Evolutionary conservation across 2,329 filamentous ascomycete species (phyloP), one percentile per base, ranked within the genome.

Genomic region (Aspergillus pseudotamarii): DNA sequence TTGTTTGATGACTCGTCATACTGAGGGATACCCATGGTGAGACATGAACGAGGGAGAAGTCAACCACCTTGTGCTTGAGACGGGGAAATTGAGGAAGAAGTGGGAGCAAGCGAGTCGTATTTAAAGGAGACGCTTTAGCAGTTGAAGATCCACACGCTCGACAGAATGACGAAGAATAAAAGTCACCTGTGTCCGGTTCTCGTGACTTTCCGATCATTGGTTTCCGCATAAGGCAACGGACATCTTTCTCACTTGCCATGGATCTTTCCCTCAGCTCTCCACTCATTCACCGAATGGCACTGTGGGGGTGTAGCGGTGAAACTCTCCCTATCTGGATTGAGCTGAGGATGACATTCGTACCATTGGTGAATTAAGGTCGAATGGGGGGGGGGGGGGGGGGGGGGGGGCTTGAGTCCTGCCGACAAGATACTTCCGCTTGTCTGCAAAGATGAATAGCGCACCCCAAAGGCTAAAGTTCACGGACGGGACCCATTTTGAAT

Each of bases 21-120:
- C 46, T 65, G 66, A 45, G 62, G 66, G 26, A 68, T 66, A 16
- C 67, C 67, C 67, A 69, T 69, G 41, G 26, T 67, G 62, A 59
- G 38, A n/a, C 16, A 16, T 48, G 12, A 14, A 28, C 23, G 54
- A 23, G 10, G 54, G 34, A 38, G 30, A 12, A 57, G 28, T 16
- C 19, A 54, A 51, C 30, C 19, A 8, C 14, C 28, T 53, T 2
- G n/a, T 21, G 10, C 41, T 21, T 21, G 23, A 46, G 19, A 19
- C 6, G 6, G 23, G 19, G n/a, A 6, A 16, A 32, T 26, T 34
- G 19, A 45, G 9, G 16, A 43, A 23, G n/a, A 6, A 41, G n/a
- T 9, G 19, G 21, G 55, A 62, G 36, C 43, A 4, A 28, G 6
- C 19, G 21, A n/a, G 38, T 10, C 26, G 61, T 65, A 61, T 61